Percentiles rank a stretch among this genome's conserved stretches.
Evolutionary conservation across 2,329 filamentous ascomycete species (phyloP).

Genomic region (Coniochaeta sp.): DNA sequence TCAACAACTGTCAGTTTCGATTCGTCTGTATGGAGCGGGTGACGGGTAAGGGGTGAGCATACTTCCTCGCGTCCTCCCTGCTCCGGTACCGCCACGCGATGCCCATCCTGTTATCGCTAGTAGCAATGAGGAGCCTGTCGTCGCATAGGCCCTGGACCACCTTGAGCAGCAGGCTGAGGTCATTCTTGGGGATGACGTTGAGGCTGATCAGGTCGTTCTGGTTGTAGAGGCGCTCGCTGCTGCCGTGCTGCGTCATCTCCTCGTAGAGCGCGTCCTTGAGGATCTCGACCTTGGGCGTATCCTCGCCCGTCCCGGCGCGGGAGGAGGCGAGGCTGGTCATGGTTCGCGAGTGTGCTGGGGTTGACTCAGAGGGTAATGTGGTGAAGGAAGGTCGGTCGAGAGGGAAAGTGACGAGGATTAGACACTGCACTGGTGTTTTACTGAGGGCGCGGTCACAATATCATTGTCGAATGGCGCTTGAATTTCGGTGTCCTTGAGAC

Average conservation of each 20-base stretch:
- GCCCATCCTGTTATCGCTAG: conserved; percentile 32
- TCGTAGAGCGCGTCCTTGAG: conserved; percentile 53
- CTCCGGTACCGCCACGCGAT: conserved; percentile 53
- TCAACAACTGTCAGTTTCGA: too few relatives aligned
- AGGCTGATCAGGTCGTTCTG: conserved; percentile 52
- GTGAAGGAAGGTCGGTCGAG: too few relatives aligned
- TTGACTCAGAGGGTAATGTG: background rate
- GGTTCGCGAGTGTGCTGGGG: background rate
- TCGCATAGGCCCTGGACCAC: conserved; percentile 51
- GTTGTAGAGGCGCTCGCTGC: conserved; percentile 42
- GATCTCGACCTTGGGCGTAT: conserved; percentile 35
- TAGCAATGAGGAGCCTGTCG: conserved; percentile 51
- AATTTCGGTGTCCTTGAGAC: background rate
- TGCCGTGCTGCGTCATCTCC: conserved; percentile 41
- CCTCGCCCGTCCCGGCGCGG: conserved; percentile 11
- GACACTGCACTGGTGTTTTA: background rate
- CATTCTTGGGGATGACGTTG: conserved; percentile 48
- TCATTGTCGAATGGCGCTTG: too few relatives aligned
- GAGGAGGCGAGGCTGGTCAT: conserved; percentile 13
- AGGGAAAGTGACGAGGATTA: too few relatives aligned
- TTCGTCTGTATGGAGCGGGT: too few relatives aligned
- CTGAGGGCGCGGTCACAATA: background rate
- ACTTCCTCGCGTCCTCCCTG: conserved; percentile 56
- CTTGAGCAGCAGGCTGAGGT: conserved; percentile 45
- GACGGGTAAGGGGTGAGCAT: too few relatives aligned